Evolutionary conservation across 306 rosid species (phyloP).

Genomic region (Cyclanthera cordifolia): DNA sequence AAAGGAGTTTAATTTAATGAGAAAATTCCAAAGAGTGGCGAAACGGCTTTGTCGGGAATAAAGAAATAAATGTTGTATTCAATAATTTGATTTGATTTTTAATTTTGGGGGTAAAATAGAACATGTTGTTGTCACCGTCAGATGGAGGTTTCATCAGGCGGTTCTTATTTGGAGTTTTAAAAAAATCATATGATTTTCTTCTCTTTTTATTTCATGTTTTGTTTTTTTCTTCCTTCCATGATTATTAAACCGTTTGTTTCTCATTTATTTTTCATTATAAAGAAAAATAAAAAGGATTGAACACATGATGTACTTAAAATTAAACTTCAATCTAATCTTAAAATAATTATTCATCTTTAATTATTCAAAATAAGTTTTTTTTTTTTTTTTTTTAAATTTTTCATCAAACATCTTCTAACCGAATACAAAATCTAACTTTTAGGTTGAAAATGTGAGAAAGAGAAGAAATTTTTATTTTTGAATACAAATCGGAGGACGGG

Average conservation of each 20-base stretch:
- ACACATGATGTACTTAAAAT: too few species aligned
- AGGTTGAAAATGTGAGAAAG: too few species aligned
- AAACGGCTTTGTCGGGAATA: not conserved
- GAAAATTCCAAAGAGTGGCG: not conserved
- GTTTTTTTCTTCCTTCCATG: not conserved
- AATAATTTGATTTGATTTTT: not conserved
- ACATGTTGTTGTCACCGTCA: not conserved
- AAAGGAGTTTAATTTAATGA: not conserved
- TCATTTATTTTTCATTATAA: not conserved
- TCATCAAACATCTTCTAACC: too few species aligned
- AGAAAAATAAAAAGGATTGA: not conserved
- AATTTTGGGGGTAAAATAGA: not conserved
- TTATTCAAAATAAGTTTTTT: too few species aligned
- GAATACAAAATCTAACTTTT: too few species aligned
- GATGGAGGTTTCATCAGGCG: conserved; percentile 11
- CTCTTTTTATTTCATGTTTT: not conserved
- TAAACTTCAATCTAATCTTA: not conserved
- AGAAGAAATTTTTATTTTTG: too few species aligned
- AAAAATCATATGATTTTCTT: conserved; percentile 10
- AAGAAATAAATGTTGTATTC: not conserved
- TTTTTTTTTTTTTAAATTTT: too few species aligned
- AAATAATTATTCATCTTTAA: too few species aligned
- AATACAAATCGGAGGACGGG: too few species aligned
- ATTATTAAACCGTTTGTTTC: conserved; percentile 4
- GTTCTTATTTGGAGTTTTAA: not conserved